Percentiles rank a stretch among this genome's conserved stretches.
Conservation (phyloP, 2,329 filamentous ascomycete species). For the Botrytis aclada region DNA sequence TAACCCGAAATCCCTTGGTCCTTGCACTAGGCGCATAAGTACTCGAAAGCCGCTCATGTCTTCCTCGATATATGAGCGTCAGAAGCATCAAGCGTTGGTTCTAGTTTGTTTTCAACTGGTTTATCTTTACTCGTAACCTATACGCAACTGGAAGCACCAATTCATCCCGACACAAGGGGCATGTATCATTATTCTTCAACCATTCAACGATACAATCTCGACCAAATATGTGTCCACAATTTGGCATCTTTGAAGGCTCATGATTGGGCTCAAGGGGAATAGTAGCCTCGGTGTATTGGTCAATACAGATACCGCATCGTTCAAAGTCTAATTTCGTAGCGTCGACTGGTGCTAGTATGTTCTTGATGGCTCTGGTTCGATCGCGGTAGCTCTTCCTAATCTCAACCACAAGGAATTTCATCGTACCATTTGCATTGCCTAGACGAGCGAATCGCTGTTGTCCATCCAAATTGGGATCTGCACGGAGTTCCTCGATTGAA, state of each 20-base stretch:
- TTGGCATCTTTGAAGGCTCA: background rate
- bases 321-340: background rate
- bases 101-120: background rate
- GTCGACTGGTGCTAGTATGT: background rate
- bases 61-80: background rate
- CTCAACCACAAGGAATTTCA: background rate
- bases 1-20: background rate
- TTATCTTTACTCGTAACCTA: background rate
- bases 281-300: background rate
- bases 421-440: rapidly evolving
- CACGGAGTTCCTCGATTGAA: background rate
- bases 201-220: background rate
- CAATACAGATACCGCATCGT: background rate
- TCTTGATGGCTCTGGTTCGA: background rate
- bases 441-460: background rate
- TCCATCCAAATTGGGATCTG: background rate
- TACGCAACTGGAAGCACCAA: background rate
- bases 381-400: background rate
- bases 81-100: background rate
- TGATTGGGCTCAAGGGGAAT: background rate
- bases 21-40: background rate
- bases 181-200: background rate
- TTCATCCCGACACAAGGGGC: background rate
- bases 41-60: background rate
- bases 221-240: slow-evolving; percentile 1